phyloP scores from a whole-genome alignment of 768 basidiomycete genomes.

The Cystobasidium onofrii region DNA sequence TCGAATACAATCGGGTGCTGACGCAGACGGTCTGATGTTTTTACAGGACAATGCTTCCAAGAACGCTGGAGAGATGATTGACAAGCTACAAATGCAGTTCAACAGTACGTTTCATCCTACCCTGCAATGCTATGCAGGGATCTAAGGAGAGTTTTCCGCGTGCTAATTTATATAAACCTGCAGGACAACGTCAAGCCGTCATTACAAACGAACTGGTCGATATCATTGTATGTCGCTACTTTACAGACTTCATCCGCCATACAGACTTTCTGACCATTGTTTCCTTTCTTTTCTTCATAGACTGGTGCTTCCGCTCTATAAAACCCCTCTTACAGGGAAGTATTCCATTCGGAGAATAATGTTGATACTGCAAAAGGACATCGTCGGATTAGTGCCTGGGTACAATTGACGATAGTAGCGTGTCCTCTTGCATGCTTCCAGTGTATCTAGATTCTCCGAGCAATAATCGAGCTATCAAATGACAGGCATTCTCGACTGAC shows the following conservation, averaged over 20 bases:
- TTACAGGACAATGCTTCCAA: slow-evolving; percentile 83
- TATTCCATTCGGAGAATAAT: too few species aligned
- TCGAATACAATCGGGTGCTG: background rate
- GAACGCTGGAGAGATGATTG: slow-evolving; percentile 59
- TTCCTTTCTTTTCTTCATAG: background rate
- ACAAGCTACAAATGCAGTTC: slow-evolving; percentile 40
- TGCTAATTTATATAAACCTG: too few species aligned
- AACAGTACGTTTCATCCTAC: slow-evolving; percentile 41
- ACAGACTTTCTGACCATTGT: background rate
- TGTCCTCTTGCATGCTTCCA: too few species aligned
- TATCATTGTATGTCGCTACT: slow-evolving; percentile 36
- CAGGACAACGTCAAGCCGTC: slow-evolving; percentile 29
- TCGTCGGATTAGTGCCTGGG: too few species aligned
- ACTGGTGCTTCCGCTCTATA: slow-evolving; percentile 41
- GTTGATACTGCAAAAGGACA: too few species aligned
- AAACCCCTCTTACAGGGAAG: background rate
- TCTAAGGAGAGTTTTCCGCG: background rate
- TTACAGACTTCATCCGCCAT: too few species aligned
- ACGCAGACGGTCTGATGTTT: background rate
- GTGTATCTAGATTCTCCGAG: too few species aligned
- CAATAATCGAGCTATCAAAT: too few species aligned
- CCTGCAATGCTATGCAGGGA: background rate
- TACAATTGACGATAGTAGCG: too few species aligned
- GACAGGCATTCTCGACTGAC: too few species aligned
- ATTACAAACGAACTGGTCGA: slow-evolving; percentile 57